phyloP scores from a whole-genome alignment of 495 filamentous ascomycete species.

The Podospora appendiculata region DNA sequence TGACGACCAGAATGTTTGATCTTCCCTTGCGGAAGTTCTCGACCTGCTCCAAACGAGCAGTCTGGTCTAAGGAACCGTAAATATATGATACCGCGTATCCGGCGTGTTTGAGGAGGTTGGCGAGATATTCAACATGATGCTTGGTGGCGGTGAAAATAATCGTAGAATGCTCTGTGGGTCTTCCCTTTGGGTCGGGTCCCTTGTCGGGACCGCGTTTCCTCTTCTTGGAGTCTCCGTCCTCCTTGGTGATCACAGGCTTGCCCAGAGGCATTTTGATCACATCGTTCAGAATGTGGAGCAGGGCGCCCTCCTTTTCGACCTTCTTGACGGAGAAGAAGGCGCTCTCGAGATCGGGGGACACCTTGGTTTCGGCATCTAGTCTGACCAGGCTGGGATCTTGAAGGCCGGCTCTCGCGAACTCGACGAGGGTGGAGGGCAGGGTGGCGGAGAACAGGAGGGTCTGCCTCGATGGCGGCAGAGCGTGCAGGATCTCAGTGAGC shows the following conservation, averaged over 20 bases:
- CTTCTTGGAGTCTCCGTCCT: slow-evolving; percentile 46
- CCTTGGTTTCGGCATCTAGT: slow-evolving; percentile 88
- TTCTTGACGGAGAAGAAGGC: slow-evolving; percentile 91
- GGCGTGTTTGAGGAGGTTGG: slow-evolving; percentile 58
- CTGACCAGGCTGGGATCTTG: slow-evolving; percentile 83
- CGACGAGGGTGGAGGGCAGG: slow-evolving; percentile 83
- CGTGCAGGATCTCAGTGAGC: slow-evolving; percentile 85
- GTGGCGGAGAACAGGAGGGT: slow-evolving; percentile 94
- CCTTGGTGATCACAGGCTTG: slow-evolving; percentile 43
- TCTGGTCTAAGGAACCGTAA: slow-evolving; percentile 91
- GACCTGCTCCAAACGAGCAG: slow-evolving; percentile 83
- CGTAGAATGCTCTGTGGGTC: slow-evolving; percentile 73
- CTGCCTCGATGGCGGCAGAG: slow-evolving; percentile 74
- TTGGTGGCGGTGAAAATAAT: slow-evolving; percentile 94
- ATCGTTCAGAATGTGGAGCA: slow-evolving; percentile 82
- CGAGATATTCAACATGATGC: slow-evolving; percentile 94
- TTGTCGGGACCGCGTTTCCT: slow-evolving; percentile 53
- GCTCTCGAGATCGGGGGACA: slow-evolving; percentile 86
- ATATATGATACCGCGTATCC: slow-evolving; percentile 87
- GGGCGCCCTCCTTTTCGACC: slow-evolving; percentile 84
- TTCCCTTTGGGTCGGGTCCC: slow-evolving; percentile 37
- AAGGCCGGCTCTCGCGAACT: slow-evolving; percentile 89
- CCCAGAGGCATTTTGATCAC: slow-evolving; percentile 90
- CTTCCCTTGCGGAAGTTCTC: slow-evolving; percentile 75
- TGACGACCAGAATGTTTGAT: slow-evolving; percentile 91